Evolutionary conservation across 306 rosid species (phyloP).

Genomic region (Betula pendula): DNA sequence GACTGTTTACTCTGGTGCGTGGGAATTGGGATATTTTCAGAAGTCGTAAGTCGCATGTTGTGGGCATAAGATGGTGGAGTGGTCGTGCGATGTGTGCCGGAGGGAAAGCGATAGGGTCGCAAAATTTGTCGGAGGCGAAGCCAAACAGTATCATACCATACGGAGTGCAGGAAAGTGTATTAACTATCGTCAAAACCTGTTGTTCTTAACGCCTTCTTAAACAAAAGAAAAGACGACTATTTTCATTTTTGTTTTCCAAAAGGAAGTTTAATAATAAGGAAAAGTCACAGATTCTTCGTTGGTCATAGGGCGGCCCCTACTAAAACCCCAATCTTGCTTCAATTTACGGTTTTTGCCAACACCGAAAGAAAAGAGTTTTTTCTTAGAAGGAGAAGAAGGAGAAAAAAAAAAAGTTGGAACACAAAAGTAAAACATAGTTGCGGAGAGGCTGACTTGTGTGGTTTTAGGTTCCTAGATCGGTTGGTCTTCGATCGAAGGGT

Average conservation of each 20-base stretch:
- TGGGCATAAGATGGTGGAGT: no score
- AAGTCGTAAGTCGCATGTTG: no score
- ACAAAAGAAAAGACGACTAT: no score
- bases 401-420: background rate
- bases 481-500: background rate
- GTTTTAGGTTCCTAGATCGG: slow-evolving; percentile 2
- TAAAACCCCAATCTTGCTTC: slow-evolving; percentile 12
- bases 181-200: no score
- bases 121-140: no score
- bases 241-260: background rate
- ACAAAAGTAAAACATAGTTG: background rate
- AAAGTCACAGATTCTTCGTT: slow-evolving; percentile 42
- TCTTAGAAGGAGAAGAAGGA: slow-evolving; percentile 3
- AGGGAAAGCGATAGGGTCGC: no score
- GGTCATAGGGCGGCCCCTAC: slow-evolving; percentile 17
- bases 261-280: slow-evolving; percentile 2
- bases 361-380: slow-evolving; percentile 14
- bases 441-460: background rate
- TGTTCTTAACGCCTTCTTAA: no score
- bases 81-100: no score
- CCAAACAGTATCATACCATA: no score
- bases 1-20: no score
- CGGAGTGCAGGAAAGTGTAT: no score
- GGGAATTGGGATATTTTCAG: no score
- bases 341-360: slow-evolving; percentile 45